These are phyloP conservation scores for Ormosia emarginata DNA, from an alignment of 306 rosid species.

Conservation along the genomic window DNA sequence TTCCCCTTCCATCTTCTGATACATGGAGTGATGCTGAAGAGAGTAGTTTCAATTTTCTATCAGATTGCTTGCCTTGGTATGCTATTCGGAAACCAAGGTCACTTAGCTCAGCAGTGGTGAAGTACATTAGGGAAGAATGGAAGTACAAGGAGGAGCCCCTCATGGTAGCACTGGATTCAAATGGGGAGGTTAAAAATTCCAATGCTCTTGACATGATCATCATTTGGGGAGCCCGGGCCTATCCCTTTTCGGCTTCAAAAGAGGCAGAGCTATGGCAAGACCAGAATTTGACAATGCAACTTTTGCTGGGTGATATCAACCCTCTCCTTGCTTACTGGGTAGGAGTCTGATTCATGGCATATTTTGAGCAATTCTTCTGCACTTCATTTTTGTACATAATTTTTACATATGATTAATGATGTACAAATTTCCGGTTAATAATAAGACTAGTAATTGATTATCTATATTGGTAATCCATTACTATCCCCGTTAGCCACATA, in stretches of 20 bases:
- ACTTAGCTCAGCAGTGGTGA: conserved; percentile 39
- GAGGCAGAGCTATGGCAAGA: conserved; percentile 54
- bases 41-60: conserved; percentile 27
- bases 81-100: conserved; percentile 50
- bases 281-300: conserved; percentile 45
- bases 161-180: conserved; percentile 52
- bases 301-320: conserved; percentile 42
- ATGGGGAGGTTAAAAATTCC: conserved; percentile 45
- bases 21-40: conserved; percentile 59
- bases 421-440: background rate
- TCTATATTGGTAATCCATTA: no score
- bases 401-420: background rate
- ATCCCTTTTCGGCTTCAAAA: conserved; percentile 53
- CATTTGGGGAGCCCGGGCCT: conserved; percentile 49
- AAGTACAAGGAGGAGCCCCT: conserved; percentile 42
- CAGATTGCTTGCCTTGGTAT: conserved; percentile 55
- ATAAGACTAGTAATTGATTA: no score
- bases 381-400: background rate
- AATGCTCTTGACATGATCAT: conserved; percentile 53
- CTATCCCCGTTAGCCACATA: background rate
- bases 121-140: conserved; percentile 46
- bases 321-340: conserved; percentile 54
- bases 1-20: conserved; percentile 52
- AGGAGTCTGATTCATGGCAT: conserved; percentile 20
- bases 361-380: background rate